phyloP scores from a whole-genome alignment of 2,329 filamentous ascomycete genomes.

The Colletotrichum chlorophyti region DNA sequence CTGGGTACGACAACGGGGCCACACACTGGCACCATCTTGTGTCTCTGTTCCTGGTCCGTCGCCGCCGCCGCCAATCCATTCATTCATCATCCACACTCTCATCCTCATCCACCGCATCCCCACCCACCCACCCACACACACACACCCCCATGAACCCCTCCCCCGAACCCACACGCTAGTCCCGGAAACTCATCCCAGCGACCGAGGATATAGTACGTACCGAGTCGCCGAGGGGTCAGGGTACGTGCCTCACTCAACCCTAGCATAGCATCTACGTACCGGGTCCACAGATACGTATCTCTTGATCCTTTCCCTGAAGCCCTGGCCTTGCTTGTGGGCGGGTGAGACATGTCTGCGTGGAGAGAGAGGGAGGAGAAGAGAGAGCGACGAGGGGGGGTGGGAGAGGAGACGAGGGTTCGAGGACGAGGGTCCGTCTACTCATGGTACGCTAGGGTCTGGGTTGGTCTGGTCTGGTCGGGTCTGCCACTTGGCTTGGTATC shows the following conservation, averaged over 20 bases:
- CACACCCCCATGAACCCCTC: conserved; percentile 10
- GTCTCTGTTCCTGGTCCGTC: conserved; percentile 38
- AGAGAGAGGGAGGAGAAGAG: conserved; percentile 39
- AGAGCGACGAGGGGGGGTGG: conserved; percentile 35
- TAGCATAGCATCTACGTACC: conserved; percentile 2
- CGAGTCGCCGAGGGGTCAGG: not conserved
- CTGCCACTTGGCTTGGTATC: conserved; percentile 19
- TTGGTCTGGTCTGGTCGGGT: conserved; percentile 20
- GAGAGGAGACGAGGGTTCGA: conserved; percentile 31
- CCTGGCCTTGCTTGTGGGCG: conserved; percentile 45
- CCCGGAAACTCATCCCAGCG: conserved; percentile 18
- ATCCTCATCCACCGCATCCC: not conserved
- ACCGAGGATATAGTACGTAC: conserved; percentile 15
- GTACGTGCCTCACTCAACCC: conserved; percentile 12
- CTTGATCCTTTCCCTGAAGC: too few species aligned
- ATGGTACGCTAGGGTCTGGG: conserved; percentile 37
- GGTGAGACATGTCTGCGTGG: conserved; percentile 57
- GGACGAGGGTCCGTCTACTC: conserved; percentile 34
- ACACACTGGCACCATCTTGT: conserved; percentile 35
- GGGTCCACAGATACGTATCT: conserved; percentile 13
- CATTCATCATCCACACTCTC: too few species aligned
- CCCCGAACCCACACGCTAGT: conserved; percentile 20
- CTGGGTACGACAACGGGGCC: conserved; percentile 19
- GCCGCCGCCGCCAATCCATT: conserved; percentile 20
- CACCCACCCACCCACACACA: not conserved